phyloP scores from a whole-genome alignment of 1,284 basidiomycete genomes.

The Limonomyces culmigenus region DNA sequence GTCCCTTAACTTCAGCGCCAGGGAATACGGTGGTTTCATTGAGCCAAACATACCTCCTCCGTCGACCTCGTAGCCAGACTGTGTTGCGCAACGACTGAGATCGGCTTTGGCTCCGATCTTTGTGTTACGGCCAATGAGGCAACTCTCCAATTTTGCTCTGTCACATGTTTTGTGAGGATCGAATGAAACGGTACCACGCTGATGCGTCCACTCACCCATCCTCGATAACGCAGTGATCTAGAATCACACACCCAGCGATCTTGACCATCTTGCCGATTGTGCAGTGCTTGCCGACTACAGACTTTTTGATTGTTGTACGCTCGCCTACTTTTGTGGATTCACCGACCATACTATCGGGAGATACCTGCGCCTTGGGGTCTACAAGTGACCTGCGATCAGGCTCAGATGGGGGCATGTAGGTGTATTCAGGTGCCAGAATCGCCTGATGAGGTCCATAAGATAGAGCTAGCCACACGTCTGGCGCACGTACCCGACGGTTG shows the following conservation, averaged over 20 bases:
- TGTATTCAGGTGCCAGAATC: constrained; percentile 33
- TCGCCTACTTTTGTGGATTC: constrained; percentile 74
- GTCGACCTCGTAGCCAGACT: constrained; percentile 72
- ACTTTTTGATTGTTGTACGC: constrained; percentile 74
- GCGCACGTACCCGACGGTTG: constrained; percentile 49
- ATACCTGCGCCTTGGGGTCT: constrained; percentile 72
- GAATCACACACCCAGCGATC: constrained; percentile 73
- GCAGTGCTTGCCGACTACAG: constrained; percentile 79
- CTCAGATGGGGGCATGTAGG: constrained; percentile 38
- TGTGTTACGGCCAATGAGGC: constrained; percentile 72
- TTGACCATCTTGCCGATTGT: constrained; percentile 77
- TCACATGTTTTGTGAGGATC: constrained; percentile 2
- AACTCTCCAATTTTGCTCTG: constrained; percentile 83
- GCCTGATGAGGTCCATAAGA: constrained; percentile 2
- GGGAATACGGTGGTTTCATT: not conserved
- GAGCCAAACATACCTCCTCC: constrained; percentile 38
- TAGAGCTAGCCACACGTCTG: constrained; percentile 2
- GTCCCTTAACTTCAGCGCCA: not conserved
- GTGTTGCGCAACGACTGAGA: constrained; percentile 73
- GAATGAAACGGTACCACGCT: constrained; percentile 1
- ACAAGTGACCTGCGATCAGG: constrained; percentile 46
- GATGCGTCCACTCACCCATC: constrained; percentile 46
- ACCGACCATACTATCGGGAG: constrained; percentile 72
- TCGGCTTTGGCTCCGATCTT: constrained; percentile 69
- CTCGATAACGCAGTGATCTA: constrained; percentile 80